Percentiles rank a stretch among this genome's conserved stretches.
phyloP scores from a whole-genome alignment of 1,284 basidiomycete species.

The Leccinum fuscescens region DNA sequence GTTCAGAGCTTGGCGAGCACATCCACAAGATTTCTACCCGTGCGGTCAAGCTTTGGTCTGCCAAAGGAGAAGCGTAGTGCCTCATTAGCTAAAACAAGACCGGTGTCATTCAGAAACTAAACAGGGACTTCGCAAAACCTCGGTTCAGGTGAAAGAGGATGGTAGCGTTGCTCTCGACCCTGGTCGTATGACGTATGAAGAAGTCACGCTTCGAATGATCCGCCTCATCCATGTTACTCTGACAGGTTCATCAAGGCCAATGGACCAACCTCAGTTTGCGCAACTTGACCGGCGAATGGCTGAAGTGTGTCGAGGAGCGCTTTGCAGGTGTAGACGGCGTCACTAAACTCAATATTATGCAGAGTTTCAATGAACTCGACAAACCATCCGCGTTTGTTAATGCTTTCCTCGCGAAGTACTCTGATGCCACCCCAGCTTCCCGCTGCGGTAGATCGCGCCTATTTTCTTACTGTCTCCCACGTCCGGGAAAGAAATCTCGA shows the following conservation, averaged over 20 bases:
- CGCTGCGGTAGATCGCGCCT: constrained; percentile 93
- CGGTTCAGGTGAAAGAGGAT: constrained; percentile 96
- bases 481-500: constrained; percentile 96
- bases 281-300: constrained; percentile 95
- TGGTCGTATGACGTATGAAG: constrained; percentile 98
- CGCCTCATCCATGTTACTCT: constrained; percentile 93
- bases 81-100: constrained; percentile 86
- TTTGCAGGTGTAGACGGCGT: constrained; percentile 90
- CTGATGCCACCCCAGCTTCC: constrained; percentile 83
- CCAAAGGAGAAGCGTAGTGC: constrained; percentile 91
- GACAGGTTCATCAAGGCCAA: constrained; percentile 80
- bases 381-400: constrained; percentile 78
- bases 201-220: constrained; percentile 89
- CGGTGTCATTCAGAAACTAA: constrained; percentile 90
- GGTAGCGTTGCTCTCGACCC: constrained; percentile 83
- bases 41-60: constrained; percentile 92
- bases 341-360: constrained; percentile 82
- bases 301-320: constrained; percentile 94
- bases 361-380: constrained; percentile 85
- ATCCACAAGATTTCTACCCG: constrained; percentile 99
- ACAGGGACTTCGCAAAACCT: constrained; percentile 94
- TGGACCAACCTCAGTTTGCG: constrained; percentile 96
- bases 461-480: constrained; percentile 92
- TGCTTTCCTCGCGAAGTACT: constrained; percentile 84
- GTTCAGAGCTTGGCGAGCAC: constrained; percentile 96